Base-by-base conservation (phyloP, 305 asterid genomes). In the Withania somnifera region DNA sequence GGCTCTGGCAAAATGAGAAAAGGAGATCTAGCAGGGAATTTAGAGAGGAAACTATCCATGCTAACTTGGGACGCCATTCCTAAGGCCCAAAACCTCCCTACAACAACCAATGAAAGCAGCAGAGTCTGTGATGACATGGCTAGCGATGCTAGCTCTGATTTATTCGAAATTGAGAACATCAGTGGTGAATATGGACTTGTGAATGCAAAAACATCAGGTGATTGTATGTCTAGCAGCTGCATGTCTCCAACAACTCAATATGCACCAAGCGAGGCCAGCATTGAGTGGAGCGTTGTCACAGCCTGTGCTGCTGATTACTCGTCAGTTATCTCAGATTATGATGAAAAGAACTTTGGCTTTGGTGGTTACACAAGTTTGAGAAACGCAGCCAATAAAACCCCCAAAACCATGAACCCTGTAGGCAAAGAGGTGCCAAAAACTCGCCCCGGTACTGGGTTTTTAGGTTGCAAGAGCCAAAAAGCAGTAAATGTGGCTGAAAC, bases 31-130 rank as follows among this genome's bases (percentile, higher is more conserved):
- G 90, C 93, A 0, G 82, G 83, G 20, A 92, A 91, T 80, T 83
- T 93, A 84, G 98, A 91, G 83, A 86, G 95, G 82, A 95, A 93
- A 77, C 91, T 95, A n/a, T 93, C 98, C n/a, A 88, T 92, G 91
- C 82, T 95, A 51, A 89, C 97, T n/a, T 93, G 98, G 98, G 98
- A 95, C n/a, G 98, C 98, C 0, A 91, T 95, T 14, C 90, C 97
- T 53, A 77, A 86, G 58, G 54, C 85, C 52, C 71, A 83, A 38
- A 86, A 81, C 20, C 77, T 32, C 20, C 83, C 90, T 52, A 83
- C 88, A 45, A 82, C 91, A 1, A 88, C 88, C 4, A 2, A 42
- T 7, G 88, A 84, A 8, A 89, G 83, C 60, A 84, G 86, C 82
- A 84, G 87, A 0, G 24, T 57, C 4, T 90, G 91, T 24, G 98